Evolutionary conservation across 75 land plant genomes (phyloP).

Genomic region (Sequoiadendron giganteum): DNA sequence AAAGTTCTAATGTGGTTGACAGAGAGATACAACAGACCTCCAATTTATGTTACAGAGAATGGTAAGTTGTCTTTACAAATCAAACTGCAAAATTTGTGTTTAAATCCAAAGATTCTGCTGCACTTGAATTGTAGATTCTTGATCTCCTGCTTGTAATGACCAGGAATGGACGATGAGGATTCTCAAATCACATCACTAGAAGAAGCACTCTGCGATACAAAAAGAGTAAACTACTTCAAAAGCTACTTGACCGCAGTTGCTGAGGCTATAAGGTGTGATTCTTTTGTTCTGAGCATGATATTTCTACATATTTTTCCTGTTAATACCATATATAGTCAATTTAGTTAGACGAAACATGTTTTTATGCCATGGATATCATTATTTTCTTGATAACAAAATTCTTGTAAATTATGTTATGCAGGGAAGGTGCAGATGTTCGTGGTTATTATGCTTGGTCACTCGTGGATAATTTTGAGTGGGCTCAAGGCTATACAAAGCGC

Average conservation of each 20-base stretch:
- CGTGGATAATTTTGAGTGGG: constrained; percentile 87
- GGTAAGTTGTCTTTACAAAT: constrained; percentile 35
- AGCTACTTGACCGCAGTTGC: constrained; percentile 63
- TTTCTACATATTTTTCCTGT: not conserved
- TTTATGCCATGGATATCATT: not conserved
- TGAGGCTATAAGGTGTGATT: constrained; percentile 64
- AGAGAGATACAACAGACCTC: constrained; percentile 53
- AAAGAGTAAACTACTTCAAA: constrained; percentile 58
- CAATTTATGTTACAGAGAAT: constrained; percentile 80
- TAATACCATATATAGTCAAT: not conserved
- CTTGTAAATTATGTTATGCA: constrained; percentile 12
- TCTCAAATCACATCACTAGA: constrained; percentile 30
- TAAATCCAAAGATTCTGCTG: not conserved
- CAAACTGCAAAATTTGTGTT: not conserved
- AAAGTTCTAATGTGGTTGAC: constrained; percentile 62
- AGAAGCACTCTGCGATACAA: constrained; percentile 64
- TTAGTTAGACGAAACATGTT: not conserved
- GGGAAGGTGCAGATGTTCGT: constrained; percentile 75
- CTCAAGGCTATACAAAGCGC: constrained; percentile 69
- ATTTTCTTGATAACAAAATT: not conserved
- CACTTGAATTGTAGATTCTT: not conserved
- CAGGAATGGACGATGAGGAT: constrained; percentile 91
- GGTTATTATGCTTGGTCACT: constrained; percentile 92
- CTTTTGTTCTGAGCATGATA: not conserved
- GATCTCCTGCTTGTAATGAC: not conserved